phyloP scores from a whole-genome alignment of 2,329 filamentous ascomycete species.

The Lasiodiplodia gonubiensis region DNA sequence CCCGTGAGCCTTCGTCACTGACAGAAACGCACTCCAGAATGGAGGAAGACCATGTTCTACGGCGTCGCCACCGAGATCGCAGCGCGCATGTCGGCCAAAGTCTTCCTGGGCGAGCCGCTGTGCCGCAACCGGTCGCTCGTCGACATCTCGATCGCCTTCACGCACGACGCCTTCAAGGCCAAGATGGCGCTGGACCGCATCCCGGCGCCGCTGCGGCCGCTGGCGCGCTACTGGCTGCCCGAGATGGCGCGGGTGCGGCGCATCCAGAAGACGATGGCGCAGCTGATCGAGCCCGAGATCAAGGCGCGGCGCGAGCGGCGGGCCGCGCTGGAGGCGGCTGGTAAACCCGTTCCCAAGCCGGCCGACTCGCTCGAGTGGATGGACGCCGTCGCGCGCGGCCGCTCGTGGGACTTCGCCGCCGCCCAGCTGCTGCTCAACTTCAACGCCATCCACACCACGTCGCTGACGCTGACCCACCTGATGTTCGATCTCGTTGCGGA shows the following conservation, averaged over 20 bases:
- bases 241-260: conserved; percentile 40
- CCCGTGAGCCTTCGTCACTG: neutral
- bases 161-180: conserved; percentile 43
- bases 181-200: conserved; percentile 42
- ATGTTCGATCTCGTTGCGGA: conserved; percentile 35
- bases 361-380: conserved; percentile 36
- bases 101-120: conserved; percentile 48
- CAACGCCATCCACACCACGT: conserved; percentile 35
- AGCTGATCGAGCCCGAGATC: conserved; percentile 45
- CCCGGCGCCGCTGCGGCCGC: conserved; percentile 43
- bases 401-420: conserved; percentile 26
- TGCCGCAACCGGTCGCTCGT: conserved; percentile 50
- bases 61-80: conserved; percentile 42
- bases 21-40: conserved; percentile 16
- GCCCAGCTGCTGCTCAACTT: conserved; percentile 32
- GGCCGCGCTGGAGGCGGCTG: conserved; percentile 31
- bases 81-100: conserved; percentile 47
- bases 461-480: conserved; percentile 35
- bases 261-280: conserved; percentile 39
- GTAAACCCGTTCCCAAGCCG: conserved; percentile 34
- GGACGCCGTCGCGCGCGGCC: conserved; percentile 33
- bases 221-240: conserved; percentile 43
- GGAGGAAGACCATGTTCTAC: conserved; percentile 32
- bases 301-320: conserved; percentile 32
- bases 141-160: conserved; percentile 42